phyloP scores from a whole-genome alignment of 768 basidiomycete genomes.

The Sarcodon aspratus region DNA sequence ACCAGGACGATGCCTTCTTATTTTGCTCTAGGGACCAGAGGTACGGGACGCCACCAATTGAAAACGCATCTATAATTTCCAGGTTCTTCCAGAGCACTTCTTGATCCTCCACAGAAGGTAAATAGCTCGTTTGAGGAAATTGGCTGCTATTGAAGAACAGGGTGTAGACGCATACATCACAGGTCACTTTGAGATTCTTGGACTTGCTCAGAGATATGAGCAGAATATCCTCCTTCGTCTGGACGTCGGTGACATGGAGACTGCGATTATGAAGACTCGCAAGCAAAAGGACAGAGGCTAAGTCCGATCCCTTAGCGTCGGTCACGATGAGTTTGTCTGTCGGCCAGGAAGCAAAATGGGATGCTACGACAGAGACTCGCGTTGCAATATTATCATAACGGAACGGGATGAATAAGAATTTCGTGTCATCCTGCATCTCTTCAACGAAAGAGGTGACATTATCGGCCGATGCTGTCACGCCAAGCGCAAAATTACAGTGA shows the following conservation, averaged over 20 bases:
- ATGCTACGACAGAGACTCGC: conserved; percentile 65
- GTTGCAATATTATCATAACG: conserved; percentile 32
- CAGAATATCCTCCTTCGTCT: conserved; percentile 74
- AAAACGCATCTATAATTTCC: conserved; percentile 80
- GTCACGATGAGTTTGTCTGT: conserved; percentile 88
- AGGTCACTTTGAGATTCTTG: conserved; percentile 88
- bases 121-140: conserved; percentile 48
- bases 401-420: conserved; percentile 82
- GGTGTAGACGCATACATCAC: conserved; percentile 87
- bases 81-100: conserved; percentile 78
- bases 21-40: conserved; percentile 53
- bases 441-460: conserved; percentile 61
- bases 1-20: conserved; percentile 49
- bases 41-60: conserved; percentile 80
- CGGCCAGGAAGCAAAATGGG: conserved; percentile 88
- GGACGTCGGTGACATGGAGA: conserved; percentile 87
- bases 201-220: conserved; percentile 92
- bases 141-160: conserved; percentile 79
- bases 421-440: conserved; percentile 68
- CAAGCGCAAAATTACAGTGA: conserved; percentile 83
- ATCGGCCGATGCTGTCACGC: conserved; percentile 58
- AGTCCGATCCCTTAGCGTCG: conserved; percentile 82
- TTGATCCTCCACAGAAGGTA: conserved; percentile 73
- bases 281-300: conserved; percentile 86
- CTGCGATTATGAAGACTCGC: conserved; percentile 87